phyloP scores from a whole-genome alignment of 2,329 filamentous ascomycete genomes.

The Chaetomium sp. region DNA sequence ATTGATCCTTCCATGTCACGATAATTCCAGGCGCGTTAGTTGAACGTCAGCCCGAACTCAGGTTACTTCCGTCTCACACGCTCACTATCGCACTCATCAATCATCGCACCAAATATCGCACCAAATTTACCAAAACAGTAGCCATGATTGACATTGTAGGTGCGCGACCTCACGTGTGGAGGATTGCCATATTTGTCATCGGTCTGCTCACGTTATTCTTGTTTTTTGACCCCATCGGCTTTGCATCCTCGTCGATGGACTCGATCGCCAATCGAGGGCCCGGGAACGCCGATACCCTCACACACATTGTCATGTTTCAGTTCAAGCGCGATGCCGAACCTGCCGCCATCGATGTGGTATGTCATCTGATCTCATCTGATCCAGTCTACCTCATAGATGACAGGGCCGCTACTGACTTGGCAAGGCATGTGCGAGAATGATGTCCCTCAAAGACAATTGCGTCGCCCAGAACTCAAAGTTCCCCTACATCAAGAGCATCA shows the following conservation, averaged over 20 bases:
- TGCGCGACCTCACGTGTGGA: slow-evolving; percentile 22
- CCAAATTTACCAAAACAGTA: neutral
- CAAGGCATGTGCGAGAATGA: slow-evolving; percentile 46
- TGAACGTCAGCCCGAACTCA: neutral
- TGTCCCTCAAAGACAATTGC: slow-evolving; percentile 60
- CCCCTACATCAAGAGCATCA: slow-evolving; percentile 61
- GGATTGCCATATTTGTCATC: slow-evolving; percentile 20
- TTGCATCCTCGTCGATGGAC: slow-evolving; percentile 25
- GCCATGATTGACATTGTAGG: slow-evolving; percentile 23
- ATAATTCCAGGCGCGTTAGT: neutral
- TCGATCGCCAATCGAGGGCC: slow-evolving; percentile 18
- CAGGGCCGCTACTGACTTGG: neutral
- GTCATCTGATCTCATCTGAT: neutral
- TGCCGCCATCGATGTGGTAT: slow-evolving; percentile 26
- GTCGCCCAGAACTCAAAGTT: slow-evolving; percentile 59
- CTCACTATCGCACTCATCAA: no score
- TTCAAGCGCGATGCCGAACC: slow-evolving; percentile 26
- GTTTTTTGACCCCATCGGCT: slow-evolving; percentile 32
- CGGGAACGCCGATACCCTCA: slow-evolving; percentile 21
- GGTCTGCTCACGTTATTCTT: slow-evolving; percentile 26
- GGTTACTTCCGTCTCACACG: neutral
- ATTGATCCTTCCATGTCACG: neutral
- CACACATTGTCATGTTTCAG: slow-evolving; percentile 31
- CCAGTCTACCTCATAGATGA: neutral
- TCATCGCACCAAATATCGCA: neutral